These are phyloP conservation scores for Blastocystis hominis DNA, from an alignment of 352 stramenopile species.

Conservation along the genomic window DNA sequence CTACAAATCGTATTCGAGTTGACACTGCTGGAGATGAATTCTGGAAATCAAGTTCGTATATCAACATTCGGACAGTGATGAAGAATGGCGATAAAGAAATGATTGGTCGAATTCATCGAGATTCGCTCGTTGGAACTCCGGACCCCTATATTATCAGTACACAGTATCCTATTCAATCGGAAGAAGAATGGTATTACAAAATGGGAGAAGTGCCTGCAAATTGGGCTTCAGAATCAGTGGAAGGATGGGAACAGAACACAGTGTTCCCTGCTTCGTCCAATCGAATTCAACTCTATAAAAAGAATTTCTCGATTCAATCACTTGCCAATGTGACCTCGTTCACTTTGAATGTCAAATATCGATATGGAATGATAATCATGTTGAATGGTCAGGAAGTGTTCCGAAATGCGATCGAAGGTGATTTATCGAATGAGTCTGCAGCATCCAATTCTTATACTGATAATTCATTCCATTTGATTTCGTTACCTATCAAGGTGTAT, in stretches of 20 bases:
- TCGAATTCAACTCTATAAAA: background rate
- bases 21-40: too few species aligned
- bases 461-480: background rate
- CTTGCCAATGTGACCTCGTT: background rate
- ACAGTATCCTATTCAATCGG: background rate
- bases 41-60: too few species aligned
- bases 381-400: slow-evolving; percentile 24
- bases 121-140: too few species aligned
- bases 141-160: too few species aligned
- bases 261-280: background rate
- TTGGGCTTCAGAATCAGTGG: background rate
- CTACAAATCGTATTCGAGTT: too few species aligned
- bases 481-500: background rate
- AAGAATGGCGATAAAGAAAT: too few species aligned
- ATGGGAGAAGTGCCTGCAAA: background rate
- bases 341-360: background rate
- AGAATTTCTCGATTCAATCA: background rate
- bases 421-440: background rate
- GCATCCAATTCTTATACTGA: background rate
- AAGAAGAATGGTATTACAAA: background rate
- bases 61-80: too few species aligned
- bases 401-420: slow-evolving; percentile 7
- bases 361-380: background rate
- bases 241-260: background rate
- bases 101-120: too few species aligned